Conservation (phyloP, 2,329 filamentous ascomycete genomes). For the Ophiostoma quercus region DNA sequence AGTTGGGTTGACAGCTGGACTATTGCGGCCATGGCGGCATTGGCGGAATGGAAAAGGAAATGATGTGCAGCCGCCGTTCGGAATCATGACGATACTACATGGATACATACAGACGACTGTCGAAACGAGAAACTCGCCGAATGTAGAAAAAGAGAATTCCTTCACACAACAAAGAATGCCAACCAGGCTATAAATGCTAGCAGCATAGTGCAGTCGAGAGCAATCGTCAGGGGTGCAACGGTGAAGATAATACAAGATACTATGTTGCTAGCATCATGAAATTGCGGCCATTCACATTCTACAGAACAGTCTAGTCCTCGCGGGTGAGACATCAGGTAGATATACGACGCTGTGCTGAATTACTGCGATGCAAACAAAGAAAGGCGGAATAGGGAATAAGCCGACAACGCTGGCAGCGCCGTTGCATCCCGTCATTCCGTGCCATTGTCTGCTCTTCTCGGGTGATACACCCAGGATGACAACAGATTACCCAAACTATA, state of each 20-base stretch:
- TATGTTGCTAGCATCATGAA: neutral
- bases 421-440: neutral
- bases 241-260: neutral
- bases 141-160: neutral
- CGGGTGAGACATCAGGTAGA: slow-evolving; percentile 1
- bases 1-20: neutral
- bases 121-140: neutral
- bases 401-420: too few species aligned
- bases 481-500: neutral
- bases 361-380: neutral
- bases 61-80: neutral
- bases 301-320: neutral
- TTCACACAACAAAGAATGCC: neutral
- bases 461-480: neutral
- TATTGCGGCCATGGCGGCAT: neutral
- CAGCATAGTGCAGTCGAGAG: neutral
- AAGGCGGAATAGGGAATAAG: too few species aligned
- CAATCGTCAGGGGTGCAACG: neutral
- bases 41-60: neutral
- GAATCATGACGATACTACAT: neutral
- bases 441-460: too few species aligned
- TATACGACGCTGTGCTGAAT: neutral
- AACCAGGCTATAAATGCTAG: neutral
- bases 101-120: neutral
- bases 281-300: neutral